Percentiles rank a stretch among this genome's conserved stretches.
phyloP scores from a whole-genome alignment of 768 basidiomycete species.

The Rhodotorula paludigena region DNA sequence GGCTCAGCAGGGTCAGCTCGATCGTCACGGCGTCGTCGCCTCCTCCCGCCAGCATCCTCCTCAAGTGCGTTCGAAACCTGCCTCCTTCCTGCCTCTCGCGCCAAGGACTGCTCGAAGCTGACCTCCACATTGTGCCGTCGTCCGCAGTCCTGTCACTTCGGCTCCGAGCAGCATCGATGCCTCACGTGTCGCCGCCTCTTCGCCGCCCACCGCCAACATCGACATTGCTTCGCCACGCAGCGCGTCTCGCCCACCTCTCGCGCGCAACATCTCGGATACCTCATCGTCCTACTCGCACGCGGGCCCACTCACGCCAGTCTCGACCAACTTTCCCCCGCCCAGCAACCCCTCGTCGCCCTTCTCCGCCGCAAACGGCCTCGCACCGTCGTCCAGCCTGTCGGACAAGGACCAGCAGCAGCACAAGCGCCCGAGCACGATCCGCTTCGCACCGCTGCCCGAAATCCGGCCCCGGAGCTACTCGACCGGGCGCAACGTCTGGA shows the following conservation, averaged over 20 bases:
- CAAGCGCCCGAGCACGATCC: slow-evolving; percentile 16
- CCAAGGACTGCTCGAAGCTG: no score
- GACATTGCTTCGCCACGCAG: background rate
- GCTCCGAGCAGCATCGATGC: no score
- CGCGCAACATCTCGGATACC: background rate
- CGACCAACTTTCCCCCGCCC: background rate
- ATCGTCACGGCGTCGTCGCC: background rate
- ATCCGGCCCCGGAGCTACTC: slow-evolving; percentile 30
- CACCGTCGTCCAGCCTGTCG: no score
- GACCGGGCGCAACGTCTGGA: slow-evolving; percentile 37
- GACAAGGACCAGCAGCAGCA: background rate
- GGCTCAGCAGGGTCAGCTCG: slow-evolving; percentile 16
- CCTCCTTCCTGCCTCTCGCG: no score
- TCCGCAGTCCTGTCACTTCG: background rate
- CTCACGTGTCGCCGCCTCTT: background rate
- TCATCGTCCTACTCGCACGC: background rate
- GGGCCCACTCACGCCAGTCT: background rate
- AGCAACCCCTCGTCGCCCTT: background rate
- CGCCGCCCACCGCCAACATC: background rate
- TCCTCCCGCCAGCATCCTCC: slow-evolving; percentile 16
- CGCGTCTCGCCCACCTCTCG: background rate
- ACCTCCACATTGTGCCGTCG: no score
- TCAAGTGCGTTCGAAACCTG: slow-evolving; percentile 35
- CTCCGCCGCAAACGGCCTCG: no score
- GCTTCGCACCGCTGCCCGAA: slow-evolving; percentile 36